A percentile compares a stretch with the other conserved stretches of the same genome.
phyloP scores from a whole-genome alignment of 2,329 filamentous ascomycete genomes.

The Ascochyta viciae-villosae region DNA sequence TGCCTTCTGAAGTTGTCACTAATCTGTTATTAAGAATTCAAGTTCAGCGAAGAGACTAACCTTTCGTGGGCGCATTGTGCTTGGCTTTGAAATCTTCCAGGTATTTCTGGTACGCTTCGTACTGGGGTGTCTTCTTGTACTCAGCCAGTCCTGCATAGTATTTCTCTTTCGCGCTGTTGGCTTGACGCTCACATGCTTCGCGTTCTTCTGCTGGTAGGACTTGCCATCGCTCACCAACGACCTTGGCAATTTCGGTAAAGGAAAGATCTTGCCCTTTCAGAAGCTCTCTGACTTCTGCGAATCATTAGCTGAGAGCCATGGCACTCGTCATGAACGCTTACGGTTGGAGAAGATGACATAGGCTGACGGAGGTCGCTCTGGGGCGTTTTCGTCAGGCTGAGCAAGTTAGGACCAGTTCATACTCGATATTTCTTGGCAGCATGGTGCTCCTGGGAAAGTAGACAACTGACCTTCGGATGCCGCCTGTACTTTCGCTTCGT shows the following conservation, averaged over 20 bases:
- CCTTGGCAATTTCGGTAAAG: conserved; percentile 83
- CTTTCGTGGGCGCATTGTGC: conserved; percentile 56
- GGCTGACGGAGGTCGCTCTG: conserved; percentile 79
- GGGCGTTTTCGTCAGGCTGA: conserved; percentile 78
- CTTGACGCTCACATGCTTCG: conserved; percentile 75
- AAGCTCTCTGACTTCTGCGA: conserved; percentile 75
- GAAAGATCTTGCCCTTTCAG: conserved; percentile 77
- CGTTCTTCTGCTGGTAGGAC: conserved; percentile 70
- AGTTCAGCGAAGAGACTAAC: conserved; percentile 27
- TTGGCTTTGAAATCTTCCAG: conserved; percentile 79
- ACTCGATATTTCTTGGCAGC: background rate
- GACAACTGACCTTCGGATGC: conserved; percentile 71
- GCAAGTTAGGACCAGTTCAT: conserved; percentile 22
- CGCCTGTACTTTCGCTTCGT: conserved; percentile 77
- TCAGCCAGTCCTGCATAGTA: conserved; percentile 75
- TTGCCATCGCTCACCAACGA: conserved; percentile 85
- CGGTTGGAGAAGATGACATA: conserved; percentile 88
- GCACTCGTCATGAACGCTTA: conserved; percentile 53
- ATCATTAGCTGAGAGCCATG: conserved; percentile 22
- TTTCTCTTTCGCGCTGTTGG: conserved; percentile 75
- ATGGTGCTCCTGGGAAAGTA: background rate
- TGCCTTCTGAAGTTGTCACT: conserved; percentile 48
- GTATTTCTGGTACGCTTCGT: conserved; percentile 73
- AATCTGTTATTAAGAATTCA: conserved; percentile 7
- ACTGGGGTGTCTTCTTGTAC: conserved; percentile 79